These are phyloP conservation scores for Dissophora ornata DNA, from an alignment of 192 early-diverging fungal species.

Conservation along the genomic window DNA sequence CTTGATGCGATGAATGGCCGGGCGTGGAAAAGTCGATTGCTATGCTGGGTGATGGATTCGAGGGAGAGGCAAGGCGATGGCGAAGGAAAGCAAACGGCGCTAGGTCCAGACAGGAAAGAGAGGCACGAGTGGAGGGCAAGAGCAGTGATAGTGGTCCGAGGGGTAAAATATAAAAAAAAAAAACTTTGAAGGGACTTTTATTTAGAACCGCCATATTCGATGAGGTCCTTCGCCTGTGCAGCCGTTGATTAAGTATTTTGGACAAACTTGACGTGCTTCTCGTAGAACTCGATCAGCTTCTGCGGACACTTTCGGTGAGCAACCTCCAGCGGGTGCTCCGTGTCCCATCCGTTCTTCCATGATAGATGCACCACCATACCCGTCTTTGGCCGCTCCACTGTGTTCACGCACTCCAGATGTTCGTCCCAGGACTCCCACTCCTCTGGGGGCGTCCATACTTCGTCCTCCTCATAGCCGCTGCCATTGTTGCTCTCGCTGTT, in stretches of 20 bases:
- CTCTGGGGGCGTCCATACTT: conserved; percentile 21
- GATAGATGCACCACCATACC: conserved; percentile 52
- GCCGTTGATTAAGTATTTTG: conserved; percentile 4
- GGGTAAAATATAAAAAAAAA: too few species aligned
- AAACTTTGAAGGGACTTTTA: too few species aligned
- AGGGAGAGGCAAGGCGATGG: too few species aligned
- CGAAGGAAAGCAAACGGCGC: too few species aligned
- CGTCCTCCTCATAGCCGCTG: not conserved
- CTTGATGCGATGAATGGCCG: too few species aligned
- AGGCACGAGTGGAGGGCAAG: too few species aligned
- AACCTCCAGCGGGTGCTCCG: conserved; percentile 50
- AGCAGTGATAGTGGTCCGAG: too few species aligned
- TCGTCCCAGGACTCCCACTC: conserved; percentile 42
- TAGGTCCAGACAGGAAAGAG: too few species aligned
- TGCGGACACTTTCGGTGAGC: conserved; percentile 59
- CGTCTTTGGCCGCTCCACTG: conserved; percentile 24
- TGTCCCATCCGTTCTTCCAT: conserved; percentile 60
- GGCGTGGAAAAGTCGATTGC: too few species aligned
- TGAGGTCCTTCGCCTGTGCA: not conserved
- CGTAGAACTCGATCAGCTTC: conserved; percentile 64
- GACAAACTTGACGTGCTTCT: conserved; percentile 62
- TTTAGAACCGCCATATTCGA: not conserved
- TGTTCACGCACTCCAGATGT: conserved; percentile 14
- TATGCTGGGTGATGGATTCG: too few species aligned
- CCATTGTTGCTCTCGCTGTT: not conserved